Evolutionary conservation across 306 rosid genomes (phyloP), one percentile per base, ranked within the genome.

Genomic region (Canavalia ensiformis): DNA sequence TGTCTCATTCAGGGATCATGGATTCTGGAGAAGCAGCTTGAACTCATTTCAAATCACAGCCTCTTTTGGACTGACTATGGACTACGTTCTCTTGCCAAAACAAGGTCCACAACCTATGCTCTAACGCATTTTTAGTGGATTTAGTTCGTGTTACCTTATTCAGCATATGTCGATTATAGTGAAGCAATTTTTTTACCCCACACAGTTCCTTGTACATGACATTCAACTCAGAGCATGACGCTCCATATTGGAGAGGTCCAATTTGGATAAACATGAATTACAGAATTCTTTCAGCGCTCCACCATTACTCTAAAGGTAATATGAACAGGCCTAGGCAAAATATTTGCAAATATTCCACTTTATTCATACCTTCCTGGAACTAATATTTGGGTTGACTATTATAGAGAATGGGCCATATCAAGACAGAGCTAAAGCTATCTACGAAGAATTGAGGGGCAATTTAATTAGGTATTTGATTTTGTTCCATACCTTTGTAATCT

Each of bases 171-270:
- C 68, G 60, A 72, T 83, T 73, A 41, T 77, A 13, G 56, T 73
- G 57, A 35, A 81, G 68, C 31, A 44, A 42, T 64, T 8, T 55
- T 33, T 68, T 45, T 66, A 63, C 2, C 18, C 25, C 25, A 18
- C 25, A 7, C 85, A 93, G 97, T 84, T 88, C 98, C 57, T 8
- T 93, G 85, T 91, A 95, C 90, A 95, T 95, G 99, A 95, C 91
- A 83, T 82, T 77, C 81, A 95, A 95, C 86, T 89, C 99, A 37
- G 94, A 95, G 88, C 93, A 88, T 13, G 99, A 91, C 7, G 82
- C 90, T 37, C 99, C 98, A 0, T 95, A 93, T 76, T 95, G 98
- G 99, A 93, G 97, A 83, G 98, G 99, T 81, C 82, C 94, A 18
- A 86, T 93, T 86, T 95, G 99, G 98, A 92, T 87, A 78, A 91